Percentiles rank a stretch among this genome's conserved stretches.
phyloP scores from a whole-genome alignment of 2,329 filamentous ascomycete species.

The Xylaria sp. region DNA sequence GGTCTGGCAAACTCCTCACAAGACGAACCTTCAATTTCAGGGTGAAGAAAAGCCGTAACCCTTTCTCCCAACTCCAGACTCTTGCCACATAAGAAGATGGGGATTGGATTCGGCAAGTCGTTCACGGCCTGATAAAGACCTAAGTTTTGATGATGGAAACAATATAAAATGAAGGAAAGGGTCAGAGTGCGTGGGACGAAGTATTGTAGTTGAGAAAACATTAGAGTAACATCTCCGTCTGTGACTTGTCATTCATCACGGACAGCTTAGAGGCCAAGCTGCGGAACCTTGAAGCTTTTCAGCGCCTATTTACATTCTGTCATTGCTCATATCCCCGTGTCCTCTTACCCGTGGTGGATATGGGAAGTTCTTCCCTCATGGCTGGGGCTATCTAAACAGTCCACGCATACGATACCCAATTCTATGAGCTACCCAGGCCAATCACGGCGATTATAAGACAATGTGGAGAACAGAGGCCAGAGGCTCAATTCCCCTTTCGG shows the following conservation, averaged over 20 bases:
- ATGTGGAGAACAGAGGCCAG: background rate
- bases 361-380: background rate
- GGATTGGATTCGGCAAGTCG: background rate
- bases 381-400: background rate
- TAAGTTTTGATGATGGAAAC: background rate
- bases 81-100: conserved; percentile 5
- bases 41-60: background rate
- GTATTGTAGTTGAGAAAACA: background rate
- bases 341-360: background rate
- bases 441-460: conserved; percentile 10
- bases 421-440: background rate
- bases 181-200: background rate
- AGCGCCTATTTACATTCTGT: background rate
- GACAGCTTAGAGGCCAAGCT: background rate
- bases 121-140: background rate
- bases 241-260: background rate
- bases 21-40: conserved; percentile 2
- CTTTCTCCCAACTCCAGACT: background rate
- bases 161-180: background rate
- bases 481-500: background rate
- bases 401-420: background rate
- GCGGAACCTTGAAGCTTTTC: background rate
- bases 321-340: background rate
- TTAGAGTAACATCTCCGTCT: background rate
- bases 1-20: background rate